phyloP scores from a whole-genome alignment of 106 monocot genomes.

The Dioscorea zingiberensis region DNA sequence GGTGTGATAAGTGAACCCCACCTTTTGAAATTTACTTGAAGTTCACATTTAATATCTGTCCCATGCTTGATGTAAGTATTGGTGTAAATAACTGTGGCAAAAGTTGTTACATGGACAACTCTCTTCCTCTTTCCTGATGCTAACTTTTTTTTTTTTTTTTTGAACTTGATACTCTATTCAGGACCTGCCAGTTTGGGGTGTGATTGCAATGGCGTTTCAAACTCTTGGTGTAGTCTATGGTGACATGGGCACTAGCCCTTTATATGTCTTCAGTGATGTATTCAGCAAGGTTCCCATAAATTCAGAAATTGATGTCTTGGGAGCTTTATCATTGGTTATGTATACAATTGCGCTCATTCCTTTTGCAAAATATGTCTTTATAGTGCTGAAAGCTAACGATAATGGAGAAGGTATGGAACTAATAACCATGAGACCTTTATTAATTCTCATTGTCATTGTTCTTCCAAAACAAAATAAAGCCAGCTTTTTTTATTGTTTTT shows the following conservation, averaged over 20 bases:
- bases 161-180: slow-evolving; percentile 11
- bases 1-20: no score
- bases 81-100: not conserved
- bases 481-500: not conserved
- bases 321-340: slow-evolving; percentile 83
- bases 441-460: not conserved
- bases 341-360: slow-evolving; percentile 91
- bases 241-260: slow-evolving; percentile 91
- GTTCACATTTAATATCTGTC: no score
- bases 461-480: not conserved
- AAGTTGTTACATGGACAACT: not conserved
- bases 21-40: no score
- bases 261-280: slow-evolving; percentile 92
- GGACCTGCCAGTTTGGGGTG: slow-evolving; percentile 55
- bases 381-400: slow-evolving; percentile 93
- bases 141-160: not conserved
- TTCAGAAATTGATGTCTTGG: slow-evolving; percentile 76
- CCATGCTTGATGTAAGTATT: not conserved
- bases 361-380: slow-evolving; percentile 84
- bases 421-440: not conserved
- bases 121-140: not conserved
- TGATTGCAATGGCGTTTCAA: slow-evolving; percentile 88
- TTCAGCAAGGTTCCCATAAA: slow-evolving; percentile 89
- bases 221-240: slow-evolving; percentile 97
- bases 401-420: slow-evolving; percentile 77